A percentile compares a stretch with the other conserved stretches of the same genome.
phyloP scores from a whole-genome alignment of 441 rosid genomes.

The Syzygium malaccense region DNA sequence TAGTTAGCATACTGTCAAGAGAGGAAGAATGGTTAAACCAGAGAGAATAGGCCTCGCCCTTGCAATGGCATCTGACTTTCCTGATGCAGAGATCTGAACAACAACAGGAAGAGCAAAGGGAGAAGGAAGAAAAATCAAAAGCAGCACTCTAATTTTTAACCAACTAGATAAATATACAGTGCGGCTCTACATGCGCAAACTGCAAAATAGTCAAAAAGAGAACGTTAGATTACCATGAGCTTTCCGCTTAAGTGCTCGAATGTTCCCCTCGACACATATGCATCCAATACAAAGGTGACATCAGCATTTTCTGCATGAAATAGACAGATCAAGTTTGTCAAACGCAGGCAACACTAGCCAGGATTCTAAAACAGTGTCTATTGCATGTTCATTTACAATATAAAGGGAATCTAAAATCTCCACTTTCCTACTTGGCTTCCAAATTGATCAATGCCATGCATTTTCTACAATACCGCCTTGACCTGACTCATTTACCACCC shows the following conservation, averaged over 20 bases:
- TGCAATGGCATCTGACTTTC: slow-evolving; percentile 63
- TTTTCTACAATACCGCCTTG: not conserved
- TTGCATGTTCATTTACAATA: not conserved
- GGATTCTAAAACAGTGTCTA: not conserved
- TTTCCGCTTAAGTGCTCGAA: slow-evolving; percentile 54
- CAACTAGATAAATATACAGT: not conserved
- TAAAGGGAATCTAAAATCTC: not conserved
- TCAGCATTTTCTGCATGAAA: slow-evolving; percentile 47
- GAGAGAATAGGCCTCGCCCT: slow-evolving; percentile 77
- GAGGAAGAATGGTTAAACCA: slow-evolving; percentile 41
- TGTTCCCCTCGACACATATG: slow-evolving; percentile 54
- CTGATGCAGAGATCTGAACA: slow-evolving; percentile 71
- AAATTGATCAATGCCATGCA: not conserved
- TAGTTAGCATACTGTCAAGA: slow-evolving; percentile 4
- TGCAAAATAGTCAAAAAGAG: not conserved
- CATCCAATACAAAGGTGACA: slow-evolving; percentile 46
- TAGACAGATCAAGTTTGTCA: not conserved
- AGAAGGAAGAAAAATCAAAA: not conserved
- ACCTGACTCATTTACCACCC: not conserved
- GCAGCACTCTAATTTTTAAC: not conserved
- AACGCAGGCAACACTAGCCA: not conserved
- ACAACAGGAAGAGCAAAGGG: slow-evolving; percentile 6
- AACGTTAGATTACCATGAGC: slow-evolving; percentile 47
- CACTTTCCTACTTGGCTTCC: not conserved
- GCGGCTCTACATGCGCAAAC: not conserved